phyloP scores from a whole-genome alignment of 2,329 filamentous ascomycete genomes.

The Dactylellina sp. region DNA sequence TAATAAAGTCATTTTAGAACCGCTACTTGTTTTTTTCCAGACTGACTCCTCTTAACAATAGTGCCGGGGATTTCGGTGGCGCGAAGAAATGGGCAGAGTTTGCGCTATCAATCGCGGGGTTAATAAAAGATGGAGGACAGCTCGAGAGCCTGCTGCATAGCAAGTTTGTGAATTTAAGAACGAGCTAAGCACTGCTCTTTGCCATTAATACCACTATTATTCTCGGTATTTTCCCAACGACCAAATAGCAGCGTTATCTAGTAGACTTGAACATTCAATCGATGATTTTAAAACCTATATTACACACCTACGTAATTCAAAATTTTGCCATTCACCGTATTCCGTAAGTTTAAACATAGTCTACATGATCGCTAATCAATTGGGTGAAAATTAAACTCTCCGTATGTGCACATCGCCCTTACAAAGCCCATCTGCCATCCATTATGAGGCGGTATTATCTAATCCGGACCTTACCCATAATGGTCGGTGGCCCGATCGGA shows the following conservation, averaged over 20 bases:
- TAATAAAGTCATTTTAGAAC: neutral
- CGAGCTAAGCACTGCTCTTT: slow-evolving; percentile 1
- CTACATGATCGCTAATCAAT: slow-evolving; percentile 17
- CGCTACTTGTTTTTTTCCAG: neutral
- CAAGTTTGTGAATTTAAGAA: slow-evolving; percentile 62
- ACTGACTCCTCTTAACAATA: slow-evolving; percentile 75
- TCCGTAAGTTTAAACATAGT: neutral
- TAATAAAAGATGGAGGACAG: slow-evolving; percentile 69
- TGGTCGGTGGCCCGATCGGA: slow-evolving; percentile 80
- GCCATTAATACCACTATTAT: no score
- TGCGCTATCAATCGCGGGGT: slow-evolving; percentile 73
- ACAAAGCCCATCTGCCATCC: no score
- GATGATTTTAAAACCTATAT: no score
- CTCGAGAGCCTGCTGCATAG: slow-evolving; percentile 66
- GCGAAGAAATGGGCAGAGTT: slow-evolving; percentile 74
- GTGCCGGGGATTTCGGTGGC: slow-evolving; percentile 68
- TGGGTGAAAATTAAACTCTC: neutral
- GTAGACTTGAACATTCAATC: no score
- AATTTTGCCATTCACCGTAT: neutral
- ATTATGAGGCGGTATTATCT: no score
- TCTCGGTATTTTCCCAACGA: no score
- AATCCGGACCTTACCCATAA: slow-evolving; percentile 82
- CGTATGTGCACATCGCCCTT: neutral
- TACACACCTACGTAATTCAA: neutral
- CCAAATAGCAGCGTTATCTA: no score